Percentiles rank a stretch among this genome's conserved stretches.
These are phyloP conservation scores for Aspergillus sergii DNA, from an alignment of 2,329 filamentous ascomycete species.

Conservation along the genomic window DNA sequence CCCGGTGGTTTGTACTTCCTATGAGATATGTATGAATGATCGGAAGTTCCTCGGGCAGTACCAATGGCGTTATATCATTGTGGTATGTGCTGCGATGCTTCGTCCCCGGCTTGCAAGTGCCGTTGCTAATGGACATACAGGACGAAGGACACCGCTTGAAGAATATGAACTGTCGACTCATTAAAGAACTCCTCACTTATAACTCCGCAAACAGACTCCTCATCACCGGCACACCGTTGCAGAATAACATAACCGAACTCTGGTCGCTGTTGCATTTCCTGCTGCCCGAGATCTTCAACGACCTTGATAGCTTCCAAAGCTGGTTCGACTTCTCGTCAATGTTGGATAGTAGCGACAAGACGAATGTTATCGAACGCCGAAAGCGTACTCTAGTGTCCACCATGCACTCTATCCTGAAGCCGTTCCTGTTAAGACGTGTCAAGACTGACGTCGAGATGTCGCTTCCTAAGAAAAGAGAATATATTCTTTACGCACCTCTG, in stretches of 20 bases:
- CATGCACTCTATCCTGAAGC: constrained; percentile 90
- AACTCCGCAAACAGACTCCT: constrained; percentile 86
- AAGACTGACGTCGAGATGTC: constrained; percentile 91
- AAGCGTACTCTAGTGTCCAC: constrained; percentile 80
- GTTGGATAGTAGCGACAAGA: constrained; percentile 76
- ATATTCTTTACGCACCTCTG: constrained; percentile 90
- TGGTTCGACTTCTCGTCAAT: constrained; percentile 98
- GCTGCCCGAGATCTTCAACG: constrained; percentile 87
- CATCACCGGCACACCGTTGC: constrained; percentile 91
- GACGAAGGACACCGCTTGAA: constrained; percentile 98
- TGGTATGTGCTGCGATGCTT: constrained; percentile 53
- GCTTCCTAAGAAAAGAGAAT: constrained; percentile 95
- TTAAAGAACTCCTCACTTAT: constrained; percentile 85
- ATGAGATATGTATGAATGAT: constrained; percentile 94
- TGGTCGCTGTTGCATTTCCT: constrained; percentile 96
- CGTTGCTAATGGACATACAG: constrained; percentile 42
- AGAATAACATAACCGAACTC: constrained; percentile 92
- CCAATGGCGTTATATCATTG: constrained; percentile 97
- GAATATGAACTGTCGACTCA: constrained; percentile 90
- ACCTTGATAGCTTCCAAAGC: constrained; percentile 87
- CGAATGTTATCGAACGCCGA: constrained; percentile 76
- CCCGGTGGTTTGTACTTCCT: constrained; percentile 90
- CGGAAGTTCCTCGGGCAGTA: constrained; percentile 78
- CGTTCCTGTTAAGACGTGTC: constrained; percentile 81
- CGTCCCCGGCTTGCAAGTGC: background rate